phyloP scores from a whole-genome alignment of 495 filamentous ascomycete species.

The Penicillium bovifimosum region DNA sequence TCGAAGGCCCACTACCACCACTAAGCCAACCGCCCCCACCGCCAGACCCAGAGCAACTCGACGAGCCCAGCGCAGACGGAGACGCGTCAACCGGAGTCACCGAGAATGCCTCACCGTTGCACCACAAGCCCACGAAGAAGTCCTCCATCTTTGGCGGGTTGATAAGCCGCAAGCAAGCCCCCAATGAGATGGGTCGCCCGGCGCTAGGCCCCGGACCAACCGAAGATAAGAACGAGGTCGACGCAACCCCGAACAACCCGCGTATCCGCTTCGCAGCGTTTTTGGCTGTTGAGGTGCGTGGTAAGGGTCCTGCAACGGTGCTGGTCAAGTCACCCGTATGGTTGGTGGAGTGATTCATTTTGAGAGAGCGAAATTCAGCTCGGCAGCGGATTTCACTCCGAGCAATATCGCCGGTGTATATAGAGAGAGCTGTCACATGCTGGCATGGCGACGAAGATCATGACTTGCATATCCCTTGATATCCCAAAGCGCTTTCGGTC shows the following conservation, averaged over 20 bases:
- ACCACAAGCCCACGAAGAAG: constrained; percentile 16
- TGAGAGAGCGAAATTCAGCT: neutral
- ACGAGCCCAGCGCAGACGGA: constrained; percentile 37
- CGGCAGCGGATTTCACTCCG: neutral
- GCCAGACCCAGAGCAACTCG: constrained; percentile 13
- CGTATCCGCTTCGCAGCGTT: constrained; percentile 78
- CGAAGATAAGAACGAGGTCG: constrained; percentile 14
- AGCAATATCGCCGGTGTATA: constrained; percentile 8
- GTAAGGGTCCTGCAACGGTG: constrained; percentile 57
- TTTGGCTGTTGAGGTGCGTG: constrained; percentile 75
- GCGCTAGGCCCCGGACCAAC: neutral
- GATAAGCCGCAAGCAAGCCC: constrained; percentile 35
- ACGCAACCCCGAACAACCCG: constrained; percentile 9
- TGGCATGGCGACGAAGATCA: constrained; percentile 12
- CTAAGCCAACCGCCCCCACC: constrained; percentile 51
- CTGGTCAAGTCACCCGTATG: constrained; percentile 91
- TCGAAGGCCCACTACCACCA: constrained; percentile 71
- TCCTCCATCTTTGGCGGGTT: constrained; percentile 48
- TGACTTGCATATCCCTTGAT: constrained; percentile 5
- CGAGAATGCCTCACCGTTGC: constrained; percentile 25
- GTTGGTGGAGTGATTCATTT: constrained; percentile 41
- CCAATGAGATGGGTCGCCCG: constrained; percentile 6
- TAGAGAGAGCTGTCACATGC: constrained; percentile 12
- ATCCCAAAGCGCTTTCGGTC: constrained; percentile 6
- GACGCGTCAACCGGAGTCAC: constrained; percentile 24